Conservation (phyloP, 2,329 filamentous ascomycete species). For the Ophiosphaerella korrae region DNA sequence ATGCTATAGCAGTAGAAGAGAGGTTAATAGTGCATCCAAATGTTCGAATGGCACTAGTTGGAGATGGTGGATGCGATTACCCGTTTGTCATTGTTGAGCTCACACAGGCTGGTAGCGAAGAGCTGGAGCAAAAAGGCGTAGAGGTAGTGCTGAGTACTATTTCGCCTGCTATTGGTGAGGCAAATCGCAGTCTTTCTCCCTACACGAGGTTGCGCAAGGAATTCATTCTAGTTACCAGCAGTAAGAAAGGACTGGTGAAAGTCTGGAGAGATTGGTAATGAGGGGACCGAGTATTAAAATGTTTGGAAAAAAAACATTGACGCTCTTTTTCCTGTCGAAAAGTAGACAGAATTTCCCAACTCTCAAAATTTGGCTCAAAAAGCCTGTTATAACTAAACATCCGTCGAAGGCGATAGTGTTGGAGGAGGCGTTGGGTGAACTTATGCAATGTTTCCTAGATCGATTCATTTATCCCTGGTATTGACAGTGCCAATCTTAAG, state of each 20-base stretch:
- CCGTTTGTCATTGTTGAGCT: conserved; percentile 12
- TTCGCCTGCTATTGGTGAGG: background rate
- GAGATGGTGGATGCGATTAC: conserved; percentile 3
- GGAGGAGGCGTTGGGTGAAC: too few species aligned
- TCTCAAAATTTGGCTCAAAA: too few species aligned
- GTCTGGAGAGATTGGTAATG: background rate
- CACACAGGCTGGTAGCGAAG: background rate
- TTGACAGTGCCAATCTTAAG: too few species aligned
- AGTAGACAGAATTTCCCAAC: background rate
- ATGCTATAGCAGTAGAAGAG: conserved; percentile 1
- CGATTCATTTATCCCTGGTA: too few species aligned
- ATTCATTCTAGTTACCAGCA: background rate
- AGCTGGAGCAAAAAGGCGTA: background rate
- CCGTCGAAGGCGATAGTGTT: too few species aligned
- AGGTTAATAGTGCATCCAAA: background rate
- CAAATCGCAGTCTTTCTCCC: background rate
- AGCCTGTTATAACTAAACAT: too few species aligned
- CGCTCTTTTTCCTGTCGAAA: background rate
- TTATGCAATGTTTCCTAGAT: too few species aligned
- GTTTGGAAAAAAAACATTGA: background rate
- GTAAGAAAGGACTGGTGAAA: background rate
- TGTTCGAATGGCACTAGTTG: conserved; percentile 7
- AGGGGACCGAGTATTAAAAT: background rate
- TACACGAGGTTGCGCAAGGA: background rate
- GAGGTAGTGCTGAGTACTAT: background rate